Evolutionary conservation across 192 early-diverging fungal genomes (phyloP), one percentile per base, ranked within the genome.

Genomic region (Coemansia sp.): DNA sequence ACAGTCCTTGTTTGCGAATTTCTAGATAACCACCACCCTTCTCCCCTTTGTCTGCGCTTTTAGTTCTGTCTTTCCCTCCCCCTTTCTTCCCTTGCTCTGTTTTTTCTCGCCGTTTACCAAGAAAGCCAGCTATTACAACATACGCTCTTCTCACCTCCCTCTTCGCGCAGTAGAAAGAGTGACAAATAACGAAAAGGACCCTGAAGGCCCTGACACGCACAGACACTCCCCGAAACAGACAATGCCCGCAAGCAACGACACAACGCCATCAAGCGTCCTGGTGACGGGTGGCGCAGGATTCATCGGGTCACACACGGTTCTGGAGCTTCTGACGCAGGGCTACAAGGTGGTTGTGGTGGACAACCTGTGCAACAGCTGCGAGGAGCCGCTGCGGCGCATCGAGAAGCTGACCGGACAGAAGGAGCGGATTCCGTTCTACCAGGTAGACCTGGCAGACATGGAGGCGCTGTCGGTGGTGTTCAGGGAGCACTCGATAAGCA

Each of bases 271-370:
- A 10, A 39, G 66, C 49, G 74, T 84, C 51, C 78, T 92, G 19
- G 89, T 92, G 41, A 89, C 86, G 22, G 91, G 91, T 15, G 91
- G 91, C 13, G 87, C 89, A 63, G 95, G 96, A 3, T 98, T 96
- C 74, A 96, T 98, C 63, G 95, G 96, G n/a, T 92, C 90, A 15
- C 96, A 98, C 85, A 90, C 92, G 3, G 91, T 95, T 8, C 71
- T 93, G n/a, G 92, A 95, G 71, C 87, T 98, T 2, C 62, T 87
- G 48, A 87, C 87, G 51, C 74, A 78, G 12, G 87, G 87, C 43
- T 93, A 93, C 78, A 86, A 94, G 65, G 89, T 98, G 41, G 89
- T 98, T 13, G 91, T 96, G 8, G 79, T 96, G 32, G 96, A 98
- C 84, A 97, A 96, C 75, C 84, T 98, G 64, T 88, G 88, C 66